Base-by-base conservation (phyloP, 495 filamentous ascomycete species). In the Daldinia grandis region DNA sequence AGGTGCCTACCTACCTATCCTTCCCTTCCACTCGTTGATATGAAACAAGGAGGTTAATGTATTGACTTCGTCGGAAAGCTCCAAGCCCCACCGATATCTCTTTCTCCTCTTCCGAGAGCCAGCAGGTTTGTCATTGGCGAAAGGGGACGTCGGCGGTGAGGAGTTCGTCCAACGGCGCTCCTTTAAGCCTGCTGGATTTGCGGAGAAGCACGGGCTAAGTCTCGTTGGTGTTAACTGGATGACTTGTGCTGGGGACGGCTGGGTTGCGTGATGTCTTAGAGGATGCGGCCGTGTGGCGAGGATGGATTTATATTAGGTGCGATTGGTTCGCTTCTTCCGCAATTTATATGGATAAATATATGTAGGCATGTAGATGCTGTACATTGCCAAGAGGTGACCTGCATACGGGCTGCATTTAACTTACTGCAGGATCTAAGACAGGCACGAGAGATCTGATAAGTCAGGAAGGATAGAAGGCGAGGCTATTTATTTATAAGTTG, bases 61-160 rank as follows among this genome's bases (percentile, higher is more conserved):
- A 37, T 25, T 64, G 5, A 64, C 62, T n/a, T 14, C 4, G 12
- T 12, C n/a, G 27, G 5, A 65, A 24, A 77, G 75, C 28, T 75
- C 75, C 3, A 73, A 75, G 58, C 75, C 75, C 10, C 75, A 77
- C 55, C 54, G 75, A 17, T 77, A 77, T 42, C 53, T 75, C 1
- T 77, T 75, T 44, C 40, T 77, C n/a, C 67, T 77, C 15, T 77
- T 68, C 56, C 69, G 73, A 9, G 69, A 75, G 42, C 68, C 73
- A 1, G 28, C 59, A 3, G 58, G 62, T 1, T 47, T 74, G 10
- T 40, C 53, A 0, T 30, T 76, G 5, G 31, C 55, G 17, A 67
- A 65, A 40, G 68, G 56, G 4, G 71, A 76, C 31, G 73, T 76
- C n/a, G 73, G 75, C 19, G 75, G 71, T 10, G 73, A 77, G 50